Evolutionary conservation across 306 rosid genomes (phyloP), one percentile per base, ranked within the genome.

Genomic region (Begonia loranthoides): DNA sequence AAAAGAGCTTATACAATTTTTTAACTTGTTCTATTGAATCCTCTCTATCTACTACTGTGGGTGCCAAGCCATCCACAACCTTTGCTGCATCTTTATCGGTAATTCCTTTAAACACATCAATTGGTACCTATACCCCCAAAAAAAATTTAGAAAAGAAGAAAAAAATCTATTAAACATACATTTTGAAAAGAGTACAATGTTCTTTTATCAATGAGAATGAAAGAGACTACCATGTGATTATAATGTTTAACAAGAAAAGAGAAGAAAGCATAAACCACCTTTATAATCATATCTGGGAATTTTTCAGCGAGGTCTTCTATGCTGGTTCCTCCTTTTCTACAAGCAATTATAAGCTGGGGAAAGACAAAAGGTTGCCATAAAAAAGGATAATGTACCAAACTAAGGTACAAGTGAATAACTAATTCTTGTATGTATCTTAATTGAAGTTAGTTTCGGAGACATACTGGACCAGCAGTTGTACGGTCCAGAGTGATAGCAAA

Each of bases 261-360:
- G 38, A 24, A 58, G 61, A 48, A 52, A 36, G 24, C 58, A 64
- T 49, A 52, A 38, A 64, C 61, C 43, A 90, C 99, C 96, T 90
- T 86, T 38, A 73, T 28, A 66, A 90, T 90, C 86, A 80, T 80
- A 67, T 90, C 94, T 2, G 99, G 99, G 66, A 66, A 90, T 75
- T 90, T 90, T 71, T 90, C 99, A 22, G 99, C 99, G 45, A 90
- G 99, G 64, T 90, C 99, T 71, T 90, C 99, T 49, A 90, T 86
- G 75, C 99, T 90, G 59, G 99, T 90, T 69, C 99, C 99, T 60
- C 99, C 99, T 72, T 90, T 86, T 22, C 68, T 81, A 74, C 99
- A 90, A 57, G 95, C 85, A 82, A 90, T 90, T 49, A 90, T 83
- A 69, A 90, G 73, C 99, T 90, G 82, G 48, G 58, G 33, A 44